Percentiles rank a stretch among this genome's conserved stretches.
phyloP scores from a whole-genome alignment of 331 rosid genomes.

The Rosa hybrid region DNA sequence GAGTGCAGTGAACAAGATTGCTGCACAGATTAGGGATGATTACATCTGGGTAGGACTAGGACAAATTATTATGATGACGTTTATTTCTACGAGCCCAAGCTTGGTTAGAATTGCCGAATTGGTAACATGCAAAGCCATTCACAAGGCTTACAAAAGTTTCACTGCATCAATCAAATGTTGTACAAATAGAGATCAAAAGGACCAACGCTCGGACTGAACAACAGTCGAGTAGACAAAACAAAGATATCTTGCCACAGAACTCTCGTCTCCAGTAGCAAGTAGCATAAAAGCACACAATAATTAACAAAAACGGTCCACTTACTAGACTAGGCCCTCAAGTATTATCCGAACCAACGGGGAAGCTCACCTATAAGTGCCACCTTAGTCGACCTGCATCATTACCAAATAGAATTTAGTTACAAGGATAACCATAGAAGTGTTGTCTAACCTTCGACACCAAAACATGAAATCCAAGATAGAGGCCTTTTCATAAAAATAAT shows the following conservation, averaged over 20 bases:
- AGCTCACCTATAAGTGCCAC: neutral
- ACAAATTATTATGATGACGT: neutral
- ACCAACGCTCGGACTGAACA: neutral
- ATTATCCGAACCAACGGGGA: neutral
- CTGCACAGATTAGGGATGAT: neutral
- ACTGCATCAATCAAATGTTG: neutral
- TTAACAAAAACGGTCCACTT: neutral
- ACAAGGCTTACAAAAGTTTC: neutral
- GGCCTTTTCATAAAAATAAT: neutral
- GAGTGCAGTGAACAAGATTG: neutral
- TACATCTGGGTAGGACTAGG: neutral
- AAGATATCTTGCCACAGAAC: neutral
- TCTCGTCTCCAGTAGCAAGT: neutral
- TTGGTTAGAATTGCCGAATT: neutral
- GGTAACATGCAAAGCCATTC: neutral
- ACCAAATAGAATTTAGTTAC: neutral
- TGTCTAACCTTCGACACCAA: neutral
- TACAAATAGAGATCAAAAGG: neutral
- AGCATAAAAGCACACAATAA: neutral
- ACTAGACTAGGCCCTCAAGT: neutral
- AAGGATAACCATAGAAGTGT: neutral
- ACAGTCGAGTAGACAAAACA: neutral
- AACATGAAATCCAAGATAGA: constrained; percentile 3
- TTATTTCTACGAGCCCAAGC: neutral
- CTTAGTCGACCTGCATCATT: neutral